Base-by-base conservation (phyloP, 306 rosid species). In the Vigna mungo region DNA sequence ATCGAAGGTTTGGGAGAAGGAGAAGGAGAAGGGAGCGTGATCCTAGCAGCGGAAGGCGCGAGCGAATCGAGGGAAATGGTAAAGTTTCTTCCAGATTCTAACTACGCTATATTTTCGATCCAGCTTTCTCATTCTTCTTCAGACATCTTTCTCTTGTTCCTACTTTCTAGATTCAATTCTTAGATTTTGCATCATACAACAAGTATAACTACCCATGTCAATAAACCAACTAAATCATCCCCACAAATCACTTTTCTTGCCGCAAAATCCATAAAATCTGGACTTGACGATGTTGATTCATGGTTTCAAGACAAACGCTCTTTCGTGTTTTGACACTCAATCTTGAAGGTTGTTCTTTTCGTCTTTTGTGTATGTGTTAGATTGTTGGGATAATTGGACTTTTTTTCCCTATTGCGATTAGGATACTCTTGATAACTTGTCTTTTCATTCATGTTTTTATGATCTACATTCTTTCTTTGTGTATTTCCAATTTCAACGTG, bases 401-500 rank as follows among this genome's bases (percentile, higher is more conserved):
- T 25, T 21, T 20, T 67, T 47, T 66, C 16, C 16, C 36, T 48
- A 4, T 41, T 17, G 39, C 47, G 3, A 68, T 41, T 56, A 6
- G 59, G 67, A 27, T 66, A 11, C 58, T 67, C 49, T 11, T 27
- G 4, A 64, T 15, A 53, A 36, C 60, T 17, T 9, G 30, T 53
- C 13, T 53, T 53, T 7, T 18, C 27, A 53, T 17, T 25, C 59
- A 7, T 53, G 59, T 20, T 54, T 52, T 54, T 54, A 54, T 20
- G 7, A 18, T 54, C 30, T 54, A 3, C 41, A 21, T 46, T 37
- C 11, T 62, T 65, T 36, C 20, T 66, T 72, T 43, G 18, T 67
- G 25, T 44, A 52, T 68, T 62, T 62, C 34, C 54, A 10, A 27
- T 74, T 44, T 78, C 32, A 46, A 25, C 72, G 37, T 77, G 16